Base-by-base conservation (phyloP, 805 yeast species). In the Candida awuae region DNA sequence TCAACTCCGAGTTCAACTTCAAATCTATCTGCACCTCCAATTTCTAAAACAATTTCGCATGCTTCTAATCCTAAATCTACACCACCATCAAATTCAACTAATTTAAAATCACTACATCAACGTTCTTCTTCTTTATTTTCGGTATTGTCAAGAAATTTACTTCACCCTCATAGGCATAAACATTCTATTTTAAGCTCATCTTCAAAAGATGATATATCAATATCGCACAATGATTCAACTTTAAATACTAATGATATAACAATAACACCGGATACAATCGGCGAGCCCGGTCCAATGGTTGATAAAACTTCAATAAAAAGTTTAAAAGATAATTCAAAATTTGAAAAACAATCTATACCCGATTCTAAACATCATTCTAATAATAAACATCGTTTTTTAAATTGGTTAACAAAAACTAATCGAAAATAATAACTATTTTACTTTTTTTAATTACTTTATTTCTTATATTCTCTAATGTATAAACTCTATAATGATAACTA, bases 211-310 rank as follows among this genome's bases (percentile, higher is more conserved):
- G 59, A 53, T 35, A 40, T 54, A 8, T 32, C 54, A 5, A 54
- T 56, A 6, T 44, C 53, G 30, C 33, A 29, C 13, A 52, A 51
- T 30, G 56, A 55, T 32, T 32, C 50, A 0, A 53, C 57, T 1
- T 34, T 54, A n/a, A 43, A 41, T 28, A 6, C 28, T 12, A 58
- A 56, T 37, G 56, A 56, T 36, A 39, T 44, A 17, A 55, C 59
- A 5, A 30, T 56, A 22, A 53, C 55, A 8, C 56, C 48, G 25
- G 57, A 53, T 13, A 33, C 33, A n/a, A 20, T 57, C 13, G 62
- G 62, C 29, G 61, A 58, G 35, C 63, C 63, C 4, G 63, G 63
- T 12, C 63, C 63, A n/a, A 58, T 58, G 54, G 39, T 58, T 33
- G 39, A 42, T 38, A 23, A 32, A 8, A 38, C 28, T 18, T 19